A percentile compares a stretch with the other conserved stretches of the same genome.
Conservation (phyloP, 768 basidiomycete species). For the Punctularia strigosozonata region DNA sequence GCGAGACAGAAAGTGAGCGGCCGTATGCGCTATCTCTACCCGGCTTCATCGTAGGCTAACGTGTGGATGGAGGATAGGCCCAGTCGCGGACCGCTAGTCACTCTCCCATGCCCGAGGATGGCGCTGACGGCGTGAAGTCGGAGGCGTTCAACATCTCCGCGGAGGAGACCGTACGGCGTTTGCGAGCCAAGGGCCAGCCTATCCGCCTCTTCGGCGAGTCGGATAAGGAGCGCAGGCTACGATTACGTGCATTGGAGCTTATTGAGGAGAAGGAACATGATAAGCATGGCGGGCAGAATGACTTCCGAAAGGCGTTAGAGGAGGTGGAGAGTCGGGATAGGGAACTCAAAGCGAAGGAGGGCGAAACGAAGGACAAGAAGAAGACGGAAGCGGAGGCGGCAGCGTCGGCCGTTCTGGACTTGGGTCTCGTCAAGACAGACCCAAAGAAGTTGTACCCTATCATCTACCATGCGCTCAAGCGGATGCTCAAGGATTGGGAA, state of each 20-base stretch:
- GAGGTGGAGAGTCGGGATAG: slow-evolving; percentile 76
- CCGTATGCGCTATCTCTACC: slow-evolving; percentile 3
- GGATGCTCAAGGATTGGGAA: slow-evolving; percentile 91
- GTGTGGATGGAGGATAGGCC: slow-evolving; percentile 35
- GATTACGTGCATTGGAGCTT: slow-evolving; percentile 87
- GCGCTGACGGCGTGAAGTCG: too few species aligned
- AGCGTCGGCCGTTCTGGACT: slow-evolving; percentile 55
- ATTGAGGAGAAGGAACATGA: slow-evolving; percentile 85
- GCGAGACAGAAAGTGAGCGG: slow-evolving; percentile 31
- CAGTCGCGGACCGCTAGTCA: slow-evolving; percentile 27
- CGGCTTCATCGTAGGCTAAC: slow-evolving; percentile 18
- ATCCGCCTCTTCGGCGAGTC: slow-evolving; percentile 91
- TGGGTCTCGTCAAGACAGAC: slow-evolving; percentile 76
- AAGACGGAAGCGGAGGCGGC: slow-evolving; percentile 40
- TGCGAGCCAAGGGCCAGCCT: slow-evolving; percentile 88
- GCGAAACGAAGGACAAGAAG: slow-evolving; percentile 49
- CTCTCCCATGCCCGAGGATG: slow-evolving; percentile 20
- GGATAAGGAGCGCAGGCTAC: slow-evolving; percentile 85
- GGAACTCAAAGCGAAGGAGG: slow-evolving; percentile 32
- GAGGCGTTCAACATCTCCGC: slow-evolving; percentile 84
- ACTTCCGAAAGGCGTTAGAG: slow-evolving; percentile 84
- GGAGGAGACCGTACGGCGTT: slow-evolving; percentile 80
- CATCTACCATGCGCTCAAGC: slow-evolving; percentile 92
- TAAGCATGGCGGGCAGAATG: slow-evolving; percentile 79
- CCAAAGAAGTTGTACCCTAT: slow-evolving; percentile 93